phyloP scores from a whole-genome alignment of 257 asterid species.

The Nicotiana sylvestris region DNA sequence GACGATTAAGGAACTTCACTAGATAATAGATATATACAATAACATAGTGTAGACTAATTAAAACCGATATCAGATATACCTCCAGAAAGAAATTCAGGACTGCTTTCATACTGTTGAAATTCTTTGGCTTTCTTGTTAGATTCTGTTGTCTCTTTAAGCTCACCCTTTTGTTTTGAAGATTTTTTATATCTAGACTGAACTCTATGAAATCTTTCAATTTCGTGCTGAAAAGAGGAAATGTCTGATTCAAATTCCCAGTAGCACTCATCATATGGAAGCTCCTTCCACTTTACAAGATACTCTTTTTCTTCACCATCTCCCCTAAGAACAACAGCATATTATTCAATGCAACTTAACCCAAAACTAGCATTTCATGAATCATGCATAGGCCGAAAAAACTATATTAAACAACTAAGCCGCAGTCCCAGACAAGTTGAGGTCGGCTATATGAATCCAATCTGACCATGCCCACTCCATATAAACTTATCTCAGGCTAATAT shows the following conservation, averaged over 20 bases:
- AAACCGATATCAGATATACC: slow-evolving; percentile 36
- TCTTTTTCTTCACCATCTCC: slow-evolving; percentile 66
- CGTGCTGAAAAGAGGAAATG: slow-evolving; percentile 69
- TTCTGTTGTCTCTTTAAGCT: slow-evolving; percentile 51
- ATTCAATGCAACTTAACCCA: neutral
- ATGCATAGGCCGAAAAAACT: neutral
- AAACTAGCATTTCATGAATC: neutral
- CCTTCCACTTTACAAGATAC: slow-evolving; percentile 97
- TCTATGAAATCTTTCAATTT: slow-evolving; percentile 63
- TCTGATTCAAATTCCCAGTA: slow-evolving; percentile 88
- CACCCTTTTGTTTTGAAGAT: slow-evolving; percentile 52
- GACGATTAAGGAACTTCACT: neutral
- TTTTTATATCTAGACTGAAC: slow-evolving; percentile 55
- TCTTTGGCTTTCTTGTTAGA: slow-evolving; percentile 68
- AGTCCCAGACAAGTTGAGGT: too few species aligned
- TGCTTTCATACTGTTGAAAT: slow-evolving; percentile 83
- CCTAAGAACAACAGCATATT: slow-evolving; percentile 30
- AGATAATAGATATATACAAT: neutral
- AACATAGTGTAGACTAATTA: neutral
- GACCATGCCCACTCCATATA: too few species aligned
- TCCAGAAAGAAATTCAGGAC: slow-evolving; percentile 88
- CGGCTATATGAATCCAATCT: too few species aligned
- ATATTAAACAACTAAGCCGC: too few species aligned
- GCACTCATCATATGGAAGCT: slow-evolving; percentile 92
- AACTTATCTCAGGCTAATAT: too few species aligned